phyloP scores from a whole-genome alignment of 345 rosid species.

The Rubroshorea leprosula region DNA sequence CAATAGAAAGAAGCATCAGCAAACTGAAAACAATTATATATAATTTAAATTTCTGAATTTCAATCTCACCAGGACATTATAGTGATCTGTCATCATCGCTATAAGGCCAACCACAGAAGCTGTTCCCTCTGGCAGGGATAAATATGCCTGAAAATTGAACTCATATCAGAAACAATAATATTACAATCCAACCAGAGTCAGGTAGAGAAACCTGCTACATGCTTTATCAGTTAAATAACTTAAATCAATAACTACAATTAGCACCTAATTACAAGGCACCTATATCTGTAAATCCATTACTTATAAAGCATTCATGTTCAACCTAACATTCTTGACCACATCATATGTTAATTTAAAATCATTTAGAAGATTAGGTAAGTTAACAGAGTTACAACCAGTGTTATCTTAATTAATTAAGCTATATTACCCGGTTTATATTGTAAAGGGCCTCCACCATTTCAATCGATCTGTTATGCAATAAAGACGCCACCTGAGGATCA shows the following conservation, averaged over 20 bases:
- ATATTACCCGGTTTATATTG: constrained; percentile 66
- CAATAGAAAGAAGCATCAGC: neutral
- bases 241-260: no score
- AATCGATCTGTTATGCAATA: constrained; percentile 55
- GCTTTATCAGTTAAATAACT: neutral
- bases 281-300: neutral
- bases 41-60: neutral
- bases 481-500: constrained; percentile 58
- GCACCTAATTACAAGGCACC: neutral
- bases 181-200: neutral
- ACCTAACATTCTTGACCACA: neutral
- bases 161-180: neutral
- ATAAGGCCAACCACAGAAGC: constrained; percentile 92
- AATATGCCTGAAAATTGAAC: constrained; percentile 62
- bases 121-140: constrained; percentile 91
- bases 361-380: neutral
- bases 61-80: constrained; percentile 67
- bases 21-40: no score
- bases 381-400: neutral
- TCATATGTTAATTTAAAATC: no score
- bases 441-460: constrained; percentile 96
- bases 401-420: neutral
- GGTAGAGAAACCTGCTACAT: neutral
- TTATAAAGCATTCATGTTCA: neutral
- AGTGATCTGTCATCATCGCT: constrained; percentile 99